phyloP scores from a whole-genome alignment of 2,329 filamentous ascomycete species.

The Trichoderma sp. region DNA sequence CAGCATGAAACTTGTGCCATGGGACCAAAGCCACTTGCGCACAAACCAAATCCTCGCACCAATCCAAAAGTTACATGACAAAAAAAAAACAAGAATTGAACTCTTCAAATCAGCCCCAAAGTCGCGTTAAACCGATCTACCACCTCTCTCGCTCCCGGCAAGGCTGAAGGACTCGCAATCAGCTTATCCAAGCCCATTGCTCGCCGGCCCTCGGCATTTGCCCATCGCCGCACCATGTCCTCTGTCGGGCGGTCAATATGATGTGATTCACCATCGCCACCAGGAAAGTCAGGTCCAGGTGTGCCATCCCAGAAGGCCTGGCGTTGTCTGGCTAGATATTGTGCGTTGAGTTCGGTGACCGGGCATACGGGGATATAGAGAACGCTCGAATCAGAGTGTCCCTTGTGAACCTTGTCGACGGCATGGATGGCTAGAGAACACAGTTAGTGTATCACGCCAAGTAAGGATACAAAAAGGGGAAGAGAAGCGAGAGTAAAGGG shows the following conservation, averaged over 20 bases:
- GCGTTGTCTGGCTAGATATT: conserved; percentile 68
- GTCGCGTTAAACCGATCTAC: conserved; percentile 43
- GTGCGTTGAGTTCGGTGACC: conserved; percentile 68
- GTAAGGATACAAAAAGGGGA: neutral
- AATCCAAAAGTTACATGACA: neutral
- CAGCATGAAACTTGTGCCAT: neutral
- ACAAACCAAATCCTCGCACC: neutral
- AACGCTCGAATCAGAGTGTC: conserved; percentile 72
- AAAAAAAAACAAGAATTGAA: neutral
- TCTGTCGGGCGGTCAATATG: conserved; percentile 48
- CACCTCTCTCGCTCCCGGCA: conserved; percentile 36
- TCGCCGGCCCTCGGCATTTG: conserved; percentile 35
- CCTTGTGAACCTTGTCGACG: conserved; percentile 75
- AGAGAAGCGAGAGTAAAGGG: too few species aligned
- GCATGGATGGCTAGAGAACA: conserved; percentile 60
- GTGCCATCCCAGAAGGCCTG: conserved; percentile 66
- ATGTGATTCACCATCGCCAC: conserved; percentile 62
- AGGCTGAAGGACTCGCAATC: conserved; percentile 25
- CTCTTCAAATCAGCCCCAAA: conserved; percentile 38
- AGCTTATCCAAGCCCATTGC: conserved; percentile 47
- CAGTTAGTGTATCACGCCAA: neutral
- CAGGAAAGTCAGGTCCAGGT: conserved; percentile 68
- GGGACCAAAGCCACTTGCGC: neutral
- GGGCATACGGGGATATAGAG: conserved; percentile 88
- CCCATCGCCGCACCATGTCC: conserved; percentile 35